A percentile compares a stretch with the other conserved stretches of the same genome.
phyloP scores from a whole-genome alignment of 2,329 filamentous ascomycete genomes.

The Cadophora sp. region DNA sequence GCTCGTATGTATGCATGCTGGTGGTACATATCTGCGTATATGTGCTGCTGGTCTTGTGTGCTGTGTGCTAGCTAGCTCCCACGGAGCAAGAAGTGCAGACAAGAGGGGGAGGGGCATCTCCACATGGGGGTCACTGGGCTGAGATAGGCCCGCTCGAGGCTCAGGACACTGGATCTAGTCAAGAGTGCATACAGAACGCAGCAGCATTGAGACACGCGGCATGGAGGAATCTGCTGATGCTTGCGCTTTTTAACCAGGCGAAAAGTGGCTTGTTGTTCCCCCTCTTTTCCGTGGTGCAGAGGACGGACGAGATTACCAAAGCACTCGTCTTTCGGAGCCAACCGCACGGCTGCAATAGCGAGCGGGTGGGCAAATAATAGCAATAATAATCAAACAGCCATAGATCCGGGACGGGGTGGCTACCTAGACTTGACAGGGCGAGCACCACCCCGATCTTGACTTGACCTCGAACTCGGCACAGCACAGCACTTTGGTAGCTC shows the following conservation, averaged over 20 bases:
- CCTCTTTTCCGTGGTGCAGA: slow-evolving; percentile 12
- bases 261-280: slow-evolving; percentile 16
- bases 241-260: slow-evolving; percentile 29
- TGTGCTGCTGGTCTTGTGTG: not conserved
- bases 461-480: too few relatives aligned
- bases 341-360: slow-evolving; percentile 11
- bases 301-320: not conserved
- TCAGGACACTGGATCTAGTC: slow-evolving; percentile 6
- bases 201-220: slow-evolving; percentile 28
- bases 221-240: slow-evolving; percentile 29
- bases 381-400: not conserved
- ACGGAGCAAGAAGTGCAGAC: slow-evolving; percentile 3
- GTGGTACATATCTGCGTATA: too few relatives aligned
- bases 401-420: slow-evolving; percentile 2
- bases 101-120: not conserved
- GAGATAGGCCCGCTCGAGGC: slow-evolving; percentile 3
- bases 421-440: too few relatives aligned
- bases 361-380: not conserved
- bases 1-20: too few relatives aligned
- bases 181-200: not conserved
- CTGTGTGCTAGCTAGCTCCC: too few relatives aligned
- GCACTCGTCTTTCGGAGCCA: slow-evolving; percentile 7
- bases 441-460: too few relatives aligned
- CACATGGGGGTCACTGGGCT: slow-evolving; percentile 15
- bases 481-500: too few relatives aligned